Conservation (phyloP, 2,329 filamentous ascomycete genomes). For the Fusarium dlaminii region DNA sequence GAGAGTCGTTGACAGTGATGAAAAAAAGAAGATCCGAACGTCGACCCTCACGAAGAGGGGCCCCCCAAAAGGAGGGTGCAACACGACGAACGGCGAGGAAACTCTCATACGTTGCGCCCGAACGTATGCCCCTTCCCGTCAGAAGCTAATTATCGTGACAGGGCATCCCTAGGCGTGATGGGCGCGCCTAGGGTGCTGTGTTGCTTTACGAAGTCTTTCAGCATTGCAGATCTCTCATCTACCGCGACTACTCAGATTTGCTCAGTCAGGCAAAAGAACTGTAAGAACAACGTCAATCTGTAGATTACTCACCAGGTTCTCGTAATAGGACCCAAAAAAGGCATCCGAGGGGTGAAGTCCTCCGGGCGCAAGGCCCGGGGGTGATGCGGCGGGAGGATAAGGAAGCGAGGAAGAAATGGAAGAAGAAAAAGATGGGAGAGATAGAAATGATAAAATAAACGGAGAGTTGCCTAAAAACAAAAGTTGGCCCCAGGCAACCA, state of each 20-base stretch:
- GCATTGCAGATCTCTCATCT: background rate
- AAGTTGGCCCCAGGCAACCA: background rate
- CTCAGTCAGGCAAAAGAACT: background rate
- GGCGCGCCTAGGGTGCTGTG: background rate
- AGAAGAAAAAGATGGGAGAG: too few species aligned
- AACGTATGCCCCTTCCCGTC: background rate
- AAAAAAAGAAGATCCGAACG: background rate
- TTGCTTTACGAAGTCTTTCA: background rate
- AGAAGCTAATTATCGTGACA: background rate
- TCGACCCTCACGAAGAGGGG: background rate
- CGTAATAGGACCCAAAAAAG: background rate
- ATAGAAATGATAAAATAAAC: background rate
- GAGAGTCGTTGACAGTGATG: background rate
- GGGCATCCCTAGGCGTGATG: background rate
- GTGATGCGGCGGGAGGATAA: background rate
- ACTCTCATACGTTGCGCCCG: background rate
- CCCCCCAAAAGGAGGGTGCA: background rate
- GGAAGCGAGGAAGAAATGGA: background rate
- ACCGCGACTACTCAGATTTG: background rate
- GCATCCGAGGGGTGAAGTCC: background rate
- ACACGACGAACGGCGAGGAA: background rate
- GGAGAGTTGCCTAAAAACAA: background rate
- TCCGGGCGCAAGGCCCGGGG: background rate
- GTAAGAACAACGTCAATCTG: background rate
- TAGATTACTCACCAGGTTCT: background rate